phyloP scores from a whole-genome alignment of 371 early-diverging fungal genomes.

The Mucor circinelloides region DNA sequence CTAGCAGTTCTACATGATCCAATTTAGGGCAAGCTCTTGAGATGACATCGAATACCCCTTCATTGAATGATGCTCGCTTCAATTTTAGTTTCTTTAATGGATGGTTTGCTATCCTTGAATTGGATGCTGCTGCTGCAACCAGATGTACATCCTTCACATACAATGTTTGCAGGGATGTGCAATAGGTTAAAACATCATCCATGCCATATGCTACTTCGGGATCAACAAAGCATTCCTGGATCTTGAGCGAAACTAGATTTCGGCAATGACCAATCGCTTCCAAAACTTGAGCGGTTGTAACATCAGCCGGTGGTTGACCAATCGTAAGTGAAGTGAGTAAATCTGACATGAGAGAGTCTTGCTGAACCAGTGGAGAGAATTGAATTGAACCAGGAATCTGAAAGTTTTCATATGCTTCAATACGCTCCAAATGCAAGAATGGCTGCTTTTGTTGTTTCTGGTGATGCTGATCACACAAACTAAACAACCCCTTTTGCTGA shows the following conservation, averaged over 20 bases:
- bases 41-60: conserved; percentile 7
- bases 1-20: conserved; percentile 14
- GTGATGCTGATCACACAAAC: background rate
- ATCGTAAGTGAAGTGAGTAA: conserved; percentile 20
- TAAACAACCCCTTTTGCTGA: conserved; percentile 12
- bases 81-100: conserved; percentile 12
- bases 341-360: background rate
- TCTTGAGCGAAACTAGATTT: conserved; percentile 6
- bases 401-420: conserved; percentile 21
- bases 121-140: background rate
- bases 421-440: background rate
- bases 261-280: conserved; percentile 13
- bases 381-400: background rate
- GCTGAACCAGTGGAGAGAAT: conserved; percentile 3
- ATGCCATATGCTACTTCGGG: conserved; percentile 3
- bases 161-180: background rate
- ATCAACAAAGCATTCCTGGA: conserved; percentile 17
- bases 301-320: conserved; percentile 13
- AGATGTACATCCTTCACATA: conserved; percentile 12
- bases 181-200: conserved; percentile 8
- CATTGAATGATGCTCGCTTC: conserved; percentile 16
- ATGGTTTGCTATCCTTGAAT: background rate
- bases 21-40: conserved; percentile 2
- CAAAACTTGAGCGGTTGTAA: conserved; percentile 7
- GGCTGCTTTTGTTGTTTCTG: background rate